Evolutionary conservation across 2,329 filamentous ascomycete species (phyloP), one percentile per base, ranked within the genome.

Genomic region (Sphaerostilbella broomeana): DNA sequence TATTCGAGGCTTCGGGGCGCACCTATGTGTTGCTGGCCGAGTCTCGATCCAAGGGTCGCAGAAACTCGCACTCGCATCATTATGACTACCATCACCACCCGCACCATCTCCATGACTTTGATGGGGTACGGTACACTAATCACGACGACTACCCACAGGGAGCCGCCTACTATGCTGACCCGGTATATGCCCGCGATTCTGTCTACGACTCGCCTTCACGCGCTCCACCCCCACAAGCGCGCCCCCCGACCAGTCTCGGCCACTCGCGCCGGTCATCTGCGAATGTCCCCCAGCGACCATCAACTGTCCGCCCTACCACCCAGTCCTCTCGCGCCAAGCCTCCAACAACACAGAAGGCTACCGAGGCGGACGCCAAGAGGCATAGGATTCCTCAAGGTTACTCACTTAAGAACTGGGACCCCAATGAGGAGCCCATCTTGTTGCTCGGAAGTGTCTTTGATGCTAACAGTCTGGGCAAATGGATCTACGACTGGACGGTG

Each of bases 401-500:
- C 69, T 94, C 87, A 18, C 79, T 90, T 59, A 97, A 97, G 74
- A 94, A 97, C 69, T 97, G 92, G 92, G 92, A 98, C 60, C 90
- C 90, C 1, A 81, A 79, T 19, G 90, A 97, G 69, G 81, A 88
- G 51, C 92, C 92, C 36, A 95, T 98, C 59, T 81, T 95, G 58
- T 77, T 98, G 18, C 75, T 97, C 16, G 92, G 92, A 35, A 94
- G 86, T 58, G 92, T 97, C 41, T 97, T 97, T 57, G 92, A 97
- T 59, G 86, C 90, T 57, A 95, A 97, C 73, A 95, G 87, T 18
- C 75, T 98, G 20, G 92, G 92, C 56, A 95, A 95, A 67, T 98
- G 92, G 92, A 94, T 98, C 57, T 98, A 95, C 65, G 92, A 97
- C 72, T 98, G 92, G 92, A 95, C 92, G 13, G 86, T 95, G 48